phyloP scores from a whole-genome alignment of 306 rosid genomes.

The Corylus heterophylla region DNA sequence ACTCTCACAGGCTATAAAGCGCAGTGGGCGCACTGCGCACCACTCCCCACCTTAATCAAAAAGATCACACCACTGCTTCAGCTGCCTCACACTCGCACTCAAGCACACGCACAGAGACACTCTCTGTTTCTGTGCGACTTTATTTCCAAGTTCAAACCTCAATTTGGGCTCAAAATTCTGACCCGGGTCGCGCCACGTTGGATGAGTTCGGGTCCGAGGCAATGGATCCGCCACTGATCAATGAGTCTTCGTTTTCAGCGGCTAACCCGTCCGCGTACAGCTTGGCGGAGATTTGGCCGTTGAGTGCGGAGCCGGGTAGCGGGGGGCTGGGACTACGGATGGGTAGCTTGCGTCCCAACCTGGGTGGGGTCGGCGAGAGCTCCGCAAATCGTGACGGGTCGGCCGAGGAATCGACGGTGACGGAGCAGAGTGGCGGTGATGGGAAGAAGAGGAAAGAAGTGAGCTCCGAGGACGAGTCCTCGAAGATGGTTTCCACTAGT shows the following conservation, averaged over 20 bases:
- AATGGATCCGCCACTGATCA: slow-evolving; percentile 81
- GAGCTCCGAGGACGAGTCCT: slow-evolving; percentile 68
- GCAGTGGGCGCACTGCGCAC: slow-evolving; percentile 32
- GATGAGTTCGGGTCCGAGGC: slow-evolving; percentile 23
- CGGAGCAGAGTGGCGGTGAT: slow-evolving; percentile 56
- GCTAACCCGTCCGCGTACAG: slow-evolving; percentile 69
- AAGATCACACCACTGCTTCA: slow-evolving; percentile 6
- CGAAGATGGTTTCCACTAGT: slow-evolving; percentile 61
- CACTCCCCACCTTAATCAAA: slow-evolving; percentile 1
- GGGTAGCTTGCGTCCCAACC: slow-evolving; percentile 33
- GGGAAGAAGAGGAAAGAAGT: slow-evolving; percentile 61
- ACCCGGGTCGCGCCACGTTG: slow-evolving; percentile 23
- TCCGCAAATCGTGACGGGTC: slow-evolving; percentile 52
- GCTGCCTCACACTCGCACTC: background rate
- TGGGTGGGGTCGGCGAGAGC: slow-evolving; percentile 36
- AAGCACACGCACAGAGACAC: background rate
- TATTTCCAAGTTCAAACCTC: background rate
- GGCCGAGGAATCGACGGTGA: slow-evolving; percentile 68
- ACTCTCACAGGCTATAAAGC: background rate
- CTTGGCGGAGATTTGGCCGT: slow-evolving; percentile 86
- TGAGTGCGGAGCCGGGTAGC: slow-evolving; percentile 28
- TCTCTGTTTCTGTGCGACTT: slow-evolving; percentile 13
- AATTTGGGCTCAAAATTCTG: background rate
- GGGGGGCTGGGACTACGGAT: slow-evolving; percentile 51
- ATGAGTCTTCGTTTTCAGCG: slow-evolving; percentile 75